Evolutionary conservation across 73 alveolate species (phyloP).

Genomic region (Symbiodinium pilosum): DNA sequence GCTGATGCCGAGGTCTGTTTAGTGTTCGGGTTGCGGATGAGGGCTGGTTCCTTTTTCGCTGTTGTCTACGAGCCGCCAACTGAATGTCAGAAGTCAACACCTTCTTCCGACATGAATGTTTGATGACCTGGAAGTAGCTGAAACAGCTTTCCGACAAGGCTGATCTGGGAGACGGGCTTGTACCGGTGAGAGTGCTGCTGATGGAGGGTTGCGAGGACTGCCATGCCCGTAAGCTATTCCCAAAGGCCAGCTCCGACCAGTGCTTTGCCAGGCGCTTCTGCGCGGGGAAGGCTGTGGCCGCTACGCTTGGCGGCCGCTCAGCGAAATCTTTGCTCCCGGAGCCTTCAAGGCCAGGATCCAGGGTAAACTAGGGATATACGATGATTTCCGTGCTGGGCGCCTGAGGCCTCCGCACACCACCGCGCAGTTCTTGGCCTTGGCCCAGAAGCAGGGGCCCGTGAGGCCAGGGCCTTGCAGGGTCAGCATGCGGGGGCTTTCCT

Average conservation of each 20-base stretch:
- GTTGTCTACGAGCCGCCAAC: too few species aligned
- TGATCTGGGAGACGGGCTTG: background rate
- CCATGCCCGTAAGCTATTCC: too few species aligned
- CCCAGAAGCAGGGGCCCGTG: conserved; percentile 33
- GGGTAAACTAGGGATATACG: too few species aligned
- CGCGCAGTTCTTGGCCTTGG: conserved; percentile 49
- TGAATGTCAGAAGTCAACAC: too few species aligned
- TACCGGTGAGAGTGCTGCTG: background rate
- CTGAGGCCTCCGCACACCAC: conserved; percentile 49
- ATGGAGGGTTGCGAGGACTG: background rate
- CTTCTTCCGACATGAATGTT: too few species aligned
- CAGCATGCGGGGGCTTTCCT: background rate
- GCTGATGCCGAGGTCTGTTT: background rate
- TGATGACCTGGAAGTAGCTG: too few species aligned
- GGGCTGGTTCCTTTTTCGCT: too few species aligned
- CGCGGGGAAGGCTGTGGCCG: background rate
- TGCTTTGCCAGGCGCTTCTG: background rate
- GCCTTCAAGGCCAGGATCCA: background rate
- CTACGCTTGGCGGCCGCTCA: background rate
- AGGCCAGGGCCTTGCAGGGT: background rate
- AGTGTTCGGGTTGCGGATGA: background rate
- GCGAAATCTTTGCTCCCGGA: background rate
- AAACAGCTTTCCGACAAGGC: background rate
- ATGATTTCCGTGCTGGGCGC: background rate
- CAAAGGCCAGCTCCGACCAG: background rate